A percentile compares a stretch with the other conserved stretches of the same genome.
Conservation (phyloP, 169 alveolate genomes). For the Plasmodium fragile region DNA sequence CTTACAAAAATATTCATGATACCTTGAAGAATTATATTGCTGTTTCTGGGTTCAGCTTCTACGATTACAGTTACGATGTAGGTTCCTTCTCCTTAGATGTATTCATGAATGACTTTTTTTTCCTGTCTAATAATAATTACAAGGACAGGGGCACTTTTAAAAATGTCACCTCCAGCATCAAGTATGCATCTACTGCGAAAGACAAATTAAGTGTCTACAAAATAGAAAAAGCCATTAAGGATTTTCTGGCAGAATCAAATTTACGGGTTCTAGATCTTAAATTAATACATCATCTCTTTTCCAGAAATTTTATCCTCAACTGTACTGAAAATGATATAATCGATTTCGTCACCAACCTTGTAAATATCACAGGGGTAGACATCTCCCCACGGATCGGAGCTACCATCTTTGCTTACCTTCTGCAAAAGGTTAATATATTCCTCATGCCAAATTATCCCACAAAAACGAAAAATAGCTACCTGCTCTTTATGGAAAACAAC, state of each 20-base stretch:
- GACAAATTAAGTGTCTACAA: conserved; percentile 22
- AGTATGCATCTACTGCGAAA: conserved; percentile 15
- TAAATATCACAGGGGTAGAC: conserved; percentile 34
- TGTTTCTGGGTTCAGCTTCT: conserved; percentile 32
- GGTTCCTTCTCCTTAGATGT: conserved; percentile 24
- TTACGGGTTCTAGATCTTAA: conserved; percentile 19
- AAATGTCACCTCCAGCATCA: conserved; percentile 16
- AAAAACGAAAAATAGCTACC: not conserved
- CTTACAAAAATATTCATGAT: conserved; percentile 30
- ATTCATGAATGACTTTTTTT: conserved; percentile 24
- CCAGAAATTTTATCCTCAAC: conserved; percentile 18
- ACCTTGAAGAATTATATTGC: conserved; percentile 22
- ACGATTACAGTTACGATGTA: conserved; percentile 21
- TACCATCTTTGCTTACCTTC: conserved; percentile 6
- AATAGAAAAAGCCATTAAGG: conserved; percentile 26
- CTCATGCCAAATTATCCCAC: conserved; percentile 44
- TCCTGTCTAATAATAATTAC: not conserved
- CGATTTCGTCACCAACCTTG: conserved; percentile 11
- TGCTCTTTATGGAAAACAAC: conserved; percentile 24
- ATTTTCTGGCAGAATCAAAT: conserved; percentile 2
- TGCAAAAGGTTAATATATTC: conserved; percentile 23
- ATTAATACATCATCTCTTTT: conserved; percentile 22
- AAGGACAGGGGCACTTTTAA: conserved; percentile 12
- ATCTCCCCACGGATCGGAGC: conserved; percentile 48
- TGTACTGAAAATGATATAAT: conserved; percentile 41